Evolutionary conservation across 73 alveolate genomes (phyloP), one percentile per base, ranked within the genome.

Genomic region (Symbiodinium natans): DNA sequence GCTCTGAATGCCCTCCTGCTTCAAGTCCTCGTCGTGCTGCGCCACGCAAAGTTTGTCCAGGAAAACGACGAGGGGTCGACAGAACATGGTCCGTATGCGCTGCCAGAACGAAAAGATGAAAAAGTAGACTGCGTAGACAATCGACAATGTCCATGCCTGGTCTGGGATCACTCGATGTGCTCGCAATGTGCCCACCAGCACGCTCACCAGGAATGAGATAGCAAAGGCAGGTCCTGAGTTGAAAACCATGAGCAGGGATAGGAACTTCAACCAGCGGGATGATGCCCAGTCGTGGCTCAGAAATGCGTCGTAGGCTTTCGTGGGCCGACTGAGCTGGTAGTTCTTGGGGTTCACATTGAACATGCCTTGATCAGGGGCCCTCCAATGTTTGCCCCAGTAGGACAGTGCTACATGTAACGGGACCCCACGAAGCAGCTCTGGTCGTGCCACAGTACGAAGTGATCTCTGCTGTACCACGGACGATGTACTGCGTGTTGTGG

Each of bases 231-330:
- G 80, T 11, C 40, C 40, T 3, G 80, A 63, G 63, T 82, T 82
- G 92, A 40, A 41, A 25, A 82, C 21, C 73, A 82, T 21, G 29
- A 82, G 92, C 92, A 82, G 31, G 46, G 92, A 36, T 29, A 82
- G 17, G 73, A 43, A 21, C 92, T 82, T 82, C 63, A 29, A n/a
- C 68, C 56, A 36, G 29, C 92, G 92, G 39, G 41, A 21, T 39
- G 92, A 36, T 1, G 41, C 39, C 92, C 92, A 82, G 1, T 82
- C 92, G 25, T 82, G 92, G 63, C 92, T 82, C 40, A 82, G 38
- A 38, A 82, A 82, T 23, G 8, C 36, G 38, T 82, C 92, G 27
- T 40, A 17, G 73, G 10, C 7, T n/a, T 34, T 11, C 33, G 21
- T 17, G 0, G 86, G 46, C 86, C 31, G 42, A 46, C 86, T 75